Percentiles rank a stretch among this genome's conserved stretches.
phyloP scores from a whole-genome alignment of 345 rosid species.

The Arabidopsis arenosa region DNA sequence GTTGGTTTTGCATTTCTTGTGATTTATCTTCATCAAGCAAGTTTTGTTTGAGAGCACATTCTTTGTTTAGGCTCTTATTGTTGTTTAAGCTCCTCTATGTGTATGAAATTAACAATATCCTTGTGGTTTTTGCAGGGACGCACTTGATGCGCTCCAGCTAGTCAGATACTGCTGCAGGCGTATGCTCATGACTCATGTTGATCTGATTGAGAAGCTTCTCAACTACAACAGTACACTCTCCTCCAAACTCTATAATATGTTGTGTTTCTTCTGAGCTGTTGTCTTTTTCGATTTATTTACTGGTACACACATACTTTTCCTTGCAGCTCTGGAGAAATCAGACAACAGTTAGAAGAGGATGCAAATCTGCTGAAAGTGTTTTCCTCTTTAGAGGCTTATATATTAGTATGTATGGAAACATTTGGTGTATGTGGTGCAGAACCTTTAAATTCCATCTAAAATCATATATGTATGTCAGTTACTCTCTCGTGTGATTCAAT shows the following conservation, averaged over 20 bases:
- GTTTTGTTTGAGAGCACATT: neutral
- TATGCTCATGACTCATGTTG: slow-evolving; percentile 99
- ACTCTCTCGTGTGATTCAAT: neutral
- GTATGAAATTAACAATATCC: neutral
- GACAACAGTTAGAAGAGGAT: slow-evolving; percentile 53
- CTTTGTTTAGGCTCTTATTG: slow-evolving; percentile 8
- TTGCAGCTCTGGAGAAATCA: slow-evolving; percentile 81
- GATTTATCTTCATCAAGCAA: neutral
- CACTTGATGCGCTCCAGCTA: slow-evolving; percentile 88
- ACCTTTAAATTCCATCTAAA: slow-evolving; percentile 4
- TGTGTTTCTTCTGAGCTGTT: neutral
- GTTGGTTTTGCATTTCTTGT: neutral
- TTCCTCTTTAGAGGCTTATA: slow-evolving; percentile 14
- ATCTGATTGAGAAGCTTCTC: slow-evolving; percentile 98
- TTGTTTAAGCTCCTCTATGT: slow-evolving; percentile 11
- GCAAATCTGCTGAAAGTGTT: slow-evolving; percentile 18
- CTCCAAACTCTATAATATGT: slow-evolving; percentile 28
- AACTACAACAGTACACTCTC: slow-evolving; percentile 80
- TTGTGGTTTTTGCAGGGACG: slow-evolving; percentile 64
- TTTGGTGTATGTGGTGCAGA: slow-evolving; percentile 19
- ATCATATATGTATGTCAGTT: slow-evolving; percentile 10
- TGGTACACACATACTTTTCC: neutral
- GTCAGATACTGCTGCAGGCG: slow-evolving; percentile 96
- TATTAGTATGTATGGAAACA: slow-evolving; percentile 9
- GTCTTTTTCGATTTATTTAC: neutral